phyloP scores from a whole-genome alignment of 1,284 basidiomycete genomes.

The Inonotus hispidus region DNA sequence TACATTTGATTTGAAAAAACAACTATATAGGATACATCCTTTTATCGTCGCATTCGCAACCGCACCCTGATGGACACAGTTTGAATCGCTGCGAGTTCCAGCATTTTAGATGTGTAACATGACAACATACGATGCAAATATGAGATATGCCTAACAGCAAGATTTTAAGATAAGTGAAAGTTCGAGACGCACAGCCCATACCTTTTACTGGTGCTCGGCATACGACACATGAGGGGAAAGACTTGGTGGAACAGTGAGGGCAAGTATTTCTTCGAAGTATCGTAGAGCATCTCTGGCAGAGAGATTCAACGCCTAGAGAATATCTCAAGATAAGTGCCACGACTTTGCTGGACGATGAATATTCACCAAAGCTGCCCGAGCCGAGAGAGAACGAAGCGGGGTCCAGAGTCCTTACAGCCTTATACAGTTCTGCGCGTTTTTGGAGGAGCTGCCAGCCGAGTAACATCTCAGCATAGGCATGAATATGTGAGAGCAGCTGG shows the following conservation, averaged over 20 bases:
- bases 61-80: conserved; percentile 59
- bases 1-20: not conserved
- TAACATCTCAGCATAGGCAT: conserved; percentile 70
- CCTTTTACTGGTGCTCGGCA: conserved; percentile 79
- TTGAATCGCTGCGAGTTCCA: conserved; percentile 44
- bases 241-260: conserved; percentile 40
- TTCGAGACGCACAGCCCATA: conserved; percentile 28
- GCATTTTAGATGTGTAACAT: conserved; percentile 64
- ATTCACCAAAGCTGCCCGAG: conserved; percentile 31
- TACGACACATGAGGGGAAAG: conserved; percentile 56
- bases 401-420: conserved; percentile 40
- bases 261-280: conserved; percentile 37
- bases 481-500: conserved; percentile 55
- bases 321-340: not conserved
- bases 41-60: conserved; percentile 42
- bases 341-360: not conserved
- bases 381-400: conserved; percentile 22
- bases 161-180: not conserved
- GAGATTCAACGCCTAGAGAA: not conserved
- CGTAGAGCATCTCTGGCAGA: conserved; percentile 13
- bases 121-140: conserved; percentile 59
- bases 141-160: conserved; percentile 55
- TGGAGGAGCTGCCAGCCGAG: conserved; percentile 64
- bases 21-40: not conserved
- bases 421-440: conserved; percentile 66